Evolutionary conservation across 2,329 filamentous ascomycete species (phyloP), one percentile per base, ranked within the genome.

Genomic region (Stagonosporopsis cucurbitacearum): DNA sequence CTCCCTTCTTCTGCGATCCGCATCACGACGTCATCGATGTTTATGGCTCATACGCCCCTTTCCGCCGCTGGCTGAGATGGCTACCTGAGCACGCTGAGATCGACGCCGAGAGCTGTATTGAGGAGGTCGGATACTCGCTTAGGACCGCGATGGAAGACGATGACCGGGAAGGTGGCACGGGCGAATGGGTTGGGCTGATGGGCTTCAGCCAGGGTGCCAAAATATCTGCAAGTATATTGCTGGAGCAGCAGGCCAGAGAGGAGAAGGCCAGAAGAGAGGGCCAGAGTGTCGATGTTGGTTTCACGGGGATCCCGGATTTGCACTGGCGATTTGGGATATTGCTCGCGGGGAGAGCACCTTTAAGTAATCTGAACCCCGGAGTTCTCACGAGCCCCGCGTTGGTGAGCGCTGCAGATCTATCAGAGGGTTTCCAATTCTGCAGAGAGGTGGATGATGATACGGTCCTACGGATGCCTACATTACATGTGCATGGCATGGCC

Each of bases 41-140:
- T 4, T 93, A 90, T 72, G 82, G 81, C 40, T 81, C 86, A 57
- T 82, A 80, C 57, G 88, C 83, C 0, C 89, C 90, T 1, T 93
- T 90, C 71, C 77, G 80, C 9, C 75, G 81, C 17, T 87, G 85
- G 85, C 77, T 90, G 50, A 81, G 87, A 46, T 90, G 86, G 85
- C 75, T 84, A 32, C 80, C 81, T 2, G 79, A 84, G 19, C 85
- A 89, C 54, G 68, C 79, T 2, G 76, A 80, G 41, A 75, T 85
- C 25, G 83, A 86, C 54, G 78, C 82, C 57, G 78, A 80, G 44
- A 73, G 67, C 15, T 76, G 77, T 23, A 75, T 78, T 6, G 78
- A 80, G 45, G 80, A 82, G 69, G 75, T 82, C 13, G 68, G 75
- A 32, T 81, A 81, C 57, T 65, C 73, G 28, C 73, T 82, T 35